phyloP scores from a whole-genome alignment of 345 rosid species.

The Acer negundo region DNA sequence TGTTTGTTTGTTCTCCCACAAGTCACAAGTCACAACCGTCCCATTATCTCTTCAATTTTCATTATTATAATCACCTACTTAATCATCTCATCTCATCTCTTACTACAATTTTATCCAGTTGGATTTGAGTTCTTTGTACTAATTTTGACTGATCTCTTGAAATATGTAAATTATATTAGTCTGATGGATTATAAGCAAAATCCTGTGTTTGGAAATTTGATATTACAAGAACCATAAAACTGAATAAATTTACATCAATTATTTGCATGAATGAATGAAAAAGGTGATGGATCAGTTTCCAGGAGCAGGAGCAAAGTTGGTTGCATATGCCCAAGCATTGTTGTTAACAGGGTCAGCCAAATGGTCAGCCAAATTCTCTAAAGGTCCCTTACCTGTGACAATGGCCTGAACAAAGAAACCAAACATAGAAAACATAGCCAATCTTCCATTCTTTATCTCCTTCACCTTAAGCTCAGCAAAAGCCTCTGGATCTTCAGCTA shows the following conservation, averaged over 20 bases:
- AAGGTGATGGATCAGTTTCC: slow-evolving; percentile 7
- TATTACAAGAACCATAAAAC: not conserved
- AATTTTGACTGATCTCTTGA: not conserved
- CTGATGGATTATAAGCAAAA: no score
- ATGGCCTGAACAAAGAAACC: slow-evolving; percentile 29
- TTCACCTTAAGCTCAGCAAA: slow-evolving; percentile 23
- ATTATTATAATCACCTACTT: slow-evolving; percentile 17
- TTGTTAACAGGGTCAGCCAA: slow-evolving; percentile 24
- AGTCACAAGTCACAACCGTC: not conserved
- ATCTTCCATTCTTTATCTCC: slow-evolving; percentile 16
- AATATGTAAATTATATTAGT: not conserved
- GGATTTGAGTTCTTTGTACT: not conserved
- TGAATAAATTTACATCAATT: not conserved
- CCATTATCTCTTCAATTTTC: slow-evolving; percentile 8
- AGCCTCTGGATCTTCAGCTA: slow-evolving; percentile 21
- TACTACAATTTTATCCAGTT: not conserved
- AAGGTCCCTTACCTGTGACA: slow-evolving; percentile 18
- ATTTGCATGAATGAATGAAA: no score
- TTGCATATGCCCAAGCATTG: slow-evolving; percentile 22
- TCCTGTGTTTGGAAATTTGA: no score
- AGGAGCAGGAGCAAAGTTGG: slow-evolving; percentile 23
- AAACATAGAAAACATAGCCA: slow-evolving; percentile 23
- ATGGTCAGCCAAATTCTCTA: slow-evolving; percentile 22
- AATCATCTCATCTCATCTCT: no score
- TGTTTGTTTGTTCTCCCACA: not conserved